Evolutionary conservation across 768 basidiomycete genomes (phyloP).

Genomic region (Hypholoma sublateritium): DNA sequence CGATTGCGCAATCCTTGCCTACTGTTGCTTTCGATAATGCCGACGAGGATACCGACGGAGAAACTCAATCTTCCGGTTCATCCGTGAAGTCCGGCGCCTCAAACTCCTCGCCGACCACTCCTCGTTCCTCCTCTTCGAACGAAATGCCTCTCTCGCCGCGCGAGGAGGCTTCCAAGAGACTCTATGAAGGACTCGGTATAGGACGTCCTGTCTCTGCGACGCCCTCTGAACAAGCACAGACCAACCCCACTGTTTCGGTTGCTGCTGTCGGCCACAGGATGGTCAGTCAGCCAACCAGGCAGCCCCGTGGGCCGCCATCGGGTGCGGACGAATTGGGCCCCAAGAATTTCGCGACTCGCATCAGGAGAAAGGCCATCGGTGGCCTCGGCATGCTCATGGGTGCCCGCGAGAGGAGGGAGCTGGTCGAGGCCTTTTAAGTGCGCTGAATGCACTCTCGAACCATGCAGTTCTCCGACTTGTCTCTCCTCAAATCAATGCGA

Average conservation of each 20-base stretch:
- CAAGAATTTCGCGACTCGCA: slow-evolving; percentile 86
- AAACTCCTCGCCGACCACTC: slow-evolving; percentile 74
- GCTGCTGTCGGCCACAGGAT: slow-evolving; percentile 53
- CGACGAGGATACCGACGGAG: slow-evolving; percentile 53
- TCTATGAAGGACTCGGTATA: slow-evolving; percentile 88
- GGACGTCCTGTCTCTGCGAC: slow-evolving; percentile 60
- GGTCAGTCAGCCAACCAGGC: slow-evolving; percentile 74
- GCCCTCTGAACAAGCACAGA: slow-evolving; percentile 37
- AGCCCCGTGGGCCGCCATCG: slow-evolving; percentile 86
- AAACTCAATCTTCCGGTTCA: slow-evolving; percentile 57
- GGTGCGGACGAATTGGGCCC: slow-evolving; percentile 84
- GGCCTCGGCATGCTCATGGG: slow-evolving; percentile 78
- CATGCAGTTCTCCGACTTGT: slow-evolving; percentile 2
- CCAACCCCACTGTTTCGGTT: slow-evolving; percentile 25
- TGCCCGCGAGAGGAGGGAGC: slow-evolving; percentile 77
- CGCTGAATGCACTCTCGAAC: slow-evolving; percentile 1
- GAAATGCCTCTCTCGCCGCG: slow-evolving; percentile 73
- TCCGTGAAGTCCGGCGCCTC: slow-evolving; percentile 50
- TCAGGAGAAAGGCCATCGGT: slow-evolving; percentile 82
- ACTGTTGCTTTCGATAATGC: slow-evolving; percentile 56
- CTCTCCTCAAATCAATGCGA: slow-evolving; percentile 9
- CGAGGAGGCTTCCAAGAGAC: slow-evolving; percentile 83
- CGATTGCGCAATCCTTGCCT: slow-evolving; percentile 52
- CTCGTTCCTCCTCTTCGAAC: slow-evolving; percentile 66
- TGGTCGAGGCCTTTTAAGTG: slow-evolving; percentile 66